These are phyloP conservation scores for Kwoniella bestiolae DNA, from an alignment of 768 basidiomycete species.

Conservation along the genomic window DNA sequence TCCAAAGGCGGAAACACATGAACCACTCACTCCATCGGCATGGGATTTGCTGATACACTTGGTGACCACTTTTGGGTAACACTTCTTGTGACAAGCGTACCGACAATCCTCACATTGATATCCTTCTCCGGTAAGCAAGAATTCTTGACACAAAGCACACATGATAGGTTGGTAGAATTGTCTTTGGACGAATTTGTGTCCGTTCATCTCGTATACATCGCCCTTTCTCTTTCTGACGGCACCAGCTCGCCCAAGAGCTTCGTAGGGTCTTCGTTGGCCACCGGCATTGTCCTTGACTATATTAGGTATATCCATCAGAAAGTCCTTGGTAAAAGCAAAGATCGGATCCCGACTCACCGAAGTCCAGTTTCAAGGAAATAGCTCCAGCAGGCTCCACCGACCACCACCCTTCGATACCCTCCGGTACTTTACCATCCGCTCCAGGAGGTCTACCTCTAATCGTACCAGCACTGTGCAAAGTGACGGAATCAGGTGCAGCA, in stretches of 20 bases:
- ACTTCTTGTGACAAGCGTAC: slow-evolving; percentile 99
- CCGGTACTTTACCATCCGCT: slow-evolving; percentile 57
- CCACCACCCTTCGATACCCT: slow-evolving; percentile 97
- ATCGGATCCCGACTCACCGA: slow-evolving; percentile 66
- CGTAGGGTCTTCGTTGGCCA: slow-evolving; percentile 83
- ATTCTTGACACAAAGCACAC: slow-evolving; percentile 97
- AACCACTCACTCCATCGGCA: slow-evolving; percentile 78
- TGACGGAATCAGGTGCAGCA: slow-evolving; percentile 44
- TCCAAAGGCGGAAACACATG: slow-evolving; percentile 38
- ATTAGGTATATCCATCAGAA: slow-evolving; percentile 9
- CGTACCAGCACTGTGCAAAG: slow-evolving; percentile 45
- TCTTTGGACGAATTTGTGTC: slow-evolving; percentile 93
- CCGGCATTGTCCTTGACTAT: slow-evolving; percentile 92
- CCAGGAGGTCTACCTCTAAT: slow-evolving; percentile 34
- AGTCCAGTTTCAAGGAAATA: slow-evolving; percentile 82
- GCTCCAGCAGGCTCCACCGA: slow-evolving; percentile 97
- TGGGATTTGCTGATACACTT: slow-evolving; percentile 99
- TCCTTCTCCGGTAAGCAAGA: slow-evolving; percentile 94
- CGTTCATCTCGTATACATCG: slow-evolving; percentile 99
- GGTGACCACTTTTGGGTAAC: slow-evolving; percentile 97
- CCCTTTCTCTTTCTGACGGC: slow-evolving; percentile 97
- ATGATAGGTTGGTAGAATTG: slow-evolving; percentile 99
- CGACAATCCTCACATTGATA: slow-evolving; percentile 99
- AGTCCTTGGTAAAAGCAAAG: not conserved
- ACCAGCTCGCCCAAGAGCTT: slow-evolving; percentile 96